Conservation (phyloP, 2,329 filamentous ascomycete genomes). For the Metarhizium humberi region DNA sequence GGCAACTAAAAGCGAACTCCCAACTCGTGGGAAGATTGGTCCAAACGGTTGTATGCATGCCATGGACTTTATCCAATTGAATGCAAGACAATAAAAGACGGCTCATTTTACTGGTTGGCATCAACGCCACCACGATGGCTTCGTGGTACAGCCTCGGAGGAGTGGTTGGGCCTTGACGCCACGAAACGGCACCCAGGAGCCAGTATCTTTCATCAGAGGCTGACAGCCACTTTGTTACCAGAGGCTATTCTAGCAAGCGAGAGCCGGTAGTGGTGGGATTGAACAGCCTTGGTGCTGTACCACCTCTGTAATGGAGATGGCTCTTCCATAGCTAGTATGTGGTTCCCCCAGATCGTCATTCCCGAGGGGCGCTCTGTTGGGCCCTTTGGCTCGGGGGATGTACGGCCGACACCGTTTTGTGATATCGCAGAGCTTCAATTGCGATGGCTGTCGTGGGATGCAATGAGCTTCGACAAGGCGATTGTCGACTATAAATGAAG, state of each 20-base stretch:
- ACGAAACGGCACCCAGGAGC: neutral
- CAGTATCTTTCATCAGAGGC: neutral
- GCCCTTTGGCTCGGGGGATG: neutral
- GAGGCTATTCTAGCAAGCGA: neutral
- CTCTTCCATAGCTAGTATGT: no score
- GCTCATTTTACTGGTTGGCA: neutral
- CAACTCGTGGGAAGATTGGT: no score
- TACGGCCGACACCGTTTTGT: neutral
- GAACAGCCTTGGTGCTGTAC: neutral
- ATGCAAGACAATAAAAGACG: no score
- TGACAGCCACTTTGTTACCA: neutral
- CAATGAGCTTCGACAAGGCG: neutral
- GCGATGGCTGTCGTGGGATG: no score
- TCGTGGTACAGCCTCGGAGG: neutral
- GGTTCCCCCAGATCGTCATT: neutral
- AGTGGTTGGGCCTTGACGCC: neutral
- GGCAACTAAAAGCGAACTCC: no score
- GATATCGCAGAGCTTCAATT: neutral
- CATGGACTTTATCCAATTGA: no score
- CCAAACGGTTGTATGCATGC: no score
- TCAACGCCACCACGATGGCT: neutral
- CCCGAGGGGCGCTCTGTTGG: neutral
- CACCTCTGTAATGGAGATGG: neutral
- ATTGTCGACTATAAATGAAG: conserved; percentile 1
- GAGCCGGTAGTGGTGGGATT: neutral